Evolutionary conservation across 2,329 filamentous ascomycete genomes (phyloP).

Genomic region (Penicillium concentricum): DNA sequence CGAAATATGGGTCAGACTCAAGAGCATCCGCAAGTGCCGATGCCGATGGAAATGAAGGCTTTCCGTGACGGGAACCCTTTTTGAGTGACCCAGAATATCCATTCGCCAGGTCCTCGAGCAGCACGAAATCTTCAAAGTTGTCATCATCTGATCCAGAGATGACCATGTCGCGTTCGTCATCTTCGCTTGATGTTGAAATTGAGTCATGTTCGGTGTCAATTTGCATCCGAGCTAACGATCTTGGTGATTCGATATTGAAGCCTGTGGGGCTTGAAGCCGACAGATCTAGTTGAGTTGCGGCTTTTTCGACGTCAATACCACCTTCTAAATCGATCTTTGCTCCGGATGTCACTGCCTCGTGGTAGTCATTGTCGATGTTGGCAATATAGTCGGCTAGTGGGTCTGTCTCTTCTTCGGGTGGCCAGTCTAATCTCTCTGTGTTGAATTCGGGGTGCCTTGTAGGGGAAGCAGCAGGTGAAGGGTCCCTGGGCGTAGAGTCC

Average conservation of each 20-base stretch:
- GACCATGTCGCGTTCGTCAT: constrained; percentile 13
- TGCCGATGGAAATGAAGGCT: constrained; percentile 52
- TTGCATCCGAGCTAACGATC: constrained; percentile 15
- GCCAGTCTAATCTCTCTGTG: constrained; percentile 10
- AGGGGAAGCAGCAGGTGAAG: background rate
- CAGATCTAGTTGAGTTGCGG: background rate
- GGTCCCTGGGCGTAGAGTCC: background rate
- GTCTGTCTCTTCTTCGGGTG: constrained; percentile 51
- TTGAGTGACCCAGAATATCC: constrained; percentile 51
- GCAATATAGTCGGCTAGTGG: constrained; percentile 42
- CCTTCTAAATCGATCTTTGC: constrained; percentile 1
- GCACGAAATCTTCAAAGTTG: constrained; percentile 38
- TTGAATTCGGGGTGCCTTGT: background rate
- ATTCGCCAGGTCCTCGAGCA: constrained; percentile 47
- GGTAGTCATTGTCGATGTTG: constrained; percentile 38
- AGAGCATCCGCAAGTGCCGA: constrained; percentile 58
- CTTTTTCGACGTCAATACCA: constrained; percentile 9
- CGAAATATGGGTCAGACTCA: constrained; percentile 62
- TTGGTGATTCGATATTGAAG: background rate
- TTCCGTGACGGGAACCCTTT: constrained; percentile 30
- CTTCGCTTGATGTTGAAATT: constrained; percentile 8
- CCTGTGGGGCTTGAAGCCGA: background rate
- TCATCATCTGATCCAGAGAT: constrained; percentile 12
- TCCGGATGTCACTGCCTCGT: constrained; percentile 3
- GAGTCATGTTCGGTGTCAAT: constrained; percentile 14